A percentile compares a stretch with the other conserved stretches of the same genome.
These are phyloP conservation scores for Uncinocarpus reesii DNA, from an alignment of 2,329 filamentous ascomycete genomes.

Conservation along the genomic window DNA sequence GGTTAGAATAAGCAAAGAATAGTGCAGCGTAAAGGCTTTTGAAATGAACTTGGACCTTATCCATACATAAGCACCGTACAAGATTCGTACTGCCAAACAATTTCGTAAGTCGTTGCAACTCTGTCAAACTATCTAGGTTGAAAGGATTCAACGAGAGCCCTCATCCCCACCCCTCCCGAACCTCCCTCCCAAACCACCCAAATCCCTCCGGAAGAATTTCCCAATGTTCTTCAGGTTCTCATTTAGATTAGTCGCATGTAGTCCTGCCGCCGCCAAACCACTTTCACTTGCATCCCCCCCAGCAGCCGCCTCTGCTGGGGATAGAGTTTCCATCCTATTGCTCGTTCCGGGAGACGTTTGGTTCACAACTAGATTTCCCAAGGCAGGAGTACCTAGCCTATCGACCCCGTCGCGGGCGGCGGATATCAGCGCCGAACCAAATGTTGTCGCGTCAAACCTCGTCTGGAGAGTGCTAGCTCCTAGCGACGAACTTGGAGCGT, in stretches of 20 bases:
- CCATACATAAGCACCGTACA: neutral
- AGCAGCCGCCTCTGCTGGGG: conserved; percentile 20
- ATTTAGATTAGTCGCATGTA: conserved; percentile 64
- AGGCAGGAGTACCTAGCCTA: conserved; percentile 55
- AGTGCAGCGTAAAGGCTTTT: no score
- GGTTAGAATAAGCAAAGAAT: no score
- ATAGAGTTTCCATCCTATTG: conserved; percentile 20
- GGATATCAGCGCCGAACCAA: conserved; percentile 81
- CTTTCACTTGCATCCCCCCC: conserved; percentile 24
- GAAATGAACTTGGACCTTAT: no score
- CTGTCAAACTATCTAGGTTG: no score
- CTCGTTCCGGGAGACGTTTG: conserved; percentile 19
- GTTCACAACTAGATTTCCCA: conserved; percentile 24
- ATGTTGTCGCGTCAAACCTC: conserved; percentile 67
- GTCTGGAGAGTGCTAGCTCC: conserved; percentile 32
- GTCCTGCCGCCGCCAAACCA: conserved; percentile 13
- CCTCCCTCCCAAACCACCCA: conserved; percentile 61
- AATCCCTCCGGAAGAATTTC: conserved; percentile 87
- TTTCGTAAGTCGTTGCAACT: no score
- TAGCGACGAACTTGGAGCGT: conserved; percentile 34
- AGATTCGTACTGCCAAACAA: neutral
- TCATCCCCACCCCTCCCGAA: conserved; percentile 52
- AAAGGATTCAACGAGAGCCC: conserved; percentile 10
- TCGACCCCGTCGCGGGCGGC: conserved; percentile 77
- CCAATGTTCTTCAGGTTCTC: conserved; percentile 93